A percentile compares a stretch with the other conserved stretches of the same genome.
phyloP scores from a whole-genome alignment of 1,139 yeast genomes.

The Maudiozyma humilis region DNA sequence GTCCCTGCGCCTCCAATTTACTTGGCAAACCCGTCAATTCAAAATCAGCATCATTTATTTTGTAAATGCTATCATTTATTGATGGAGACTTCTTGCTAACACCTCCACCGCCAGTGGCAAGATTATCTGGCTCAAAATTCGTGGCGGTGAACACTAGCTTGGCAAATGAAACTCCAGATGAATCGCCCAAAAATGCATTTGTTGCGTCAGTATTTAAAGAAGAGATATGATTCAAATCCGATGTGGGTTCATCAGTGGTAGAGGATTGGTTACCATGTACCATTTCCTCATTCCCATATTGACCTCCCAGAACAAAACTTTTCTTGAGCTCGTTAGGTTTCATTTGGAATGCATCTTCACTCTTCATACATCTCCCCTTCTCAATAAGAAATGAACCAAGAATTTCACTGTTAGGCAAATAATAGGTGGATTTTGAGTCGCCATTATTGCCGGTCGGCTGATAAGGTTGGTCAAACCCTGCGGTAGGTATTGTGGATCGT shows the following conservation, averaged over 20 bases:
- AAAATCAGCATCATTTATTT: slow-evolving; percentile 13
- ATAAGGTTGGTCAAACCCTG: slow-evolving; percentile 22
- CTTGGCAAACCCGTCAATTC: slow-evolving; percentile 45
- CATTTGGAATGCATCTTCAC: background rate
- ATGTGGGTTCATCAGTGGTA: slow-evolving; percentile 5
- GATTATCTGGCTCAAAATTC: slow-evolving; percentile 41
- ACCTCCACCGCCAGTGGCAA: slow-evolving; percentile 18
- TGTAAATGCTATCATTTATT: slow-evolving; percentile 12
- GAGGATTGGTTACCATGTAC: too few species aligned
- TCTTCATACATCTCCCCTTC: slow-evolving; percentile 9
- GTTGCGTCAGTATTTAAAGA: slow-evolving; percentile 28
- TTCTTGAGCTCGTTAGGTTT: background rate
- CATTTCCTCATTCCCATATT: too few species aligned
- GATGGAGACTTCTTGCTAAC: slow-evolving; percentile 18
- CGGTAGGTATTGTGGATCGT: slow-evolving; percentile 21
- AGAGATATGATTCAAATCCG: slow-evolving; percentile 18
- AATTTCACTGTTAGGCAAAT: slow-evolving; percentile 10
- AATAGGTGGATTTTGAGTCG: slow-evolving; percentile 5
- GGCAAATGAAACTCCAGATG: slow-evolving; percentile 65
- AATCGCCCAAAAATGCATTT: slow-evolving; percentile 42
- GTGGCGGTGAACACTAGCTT: slow-evolving; percentile 69
- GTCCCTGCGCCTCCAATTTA: slow-evolving; percentile 58
- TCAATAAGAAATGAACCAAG: slow-evolving; percentile 22
- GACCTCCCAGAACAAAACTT: too few species aligned
- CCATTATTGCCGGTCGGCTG: slow-evolving; percentile 4